phyloP scores from a whole-genome alignment of 768 basidiomycete genomes.

The Tephrocybe sp. region DNA sequence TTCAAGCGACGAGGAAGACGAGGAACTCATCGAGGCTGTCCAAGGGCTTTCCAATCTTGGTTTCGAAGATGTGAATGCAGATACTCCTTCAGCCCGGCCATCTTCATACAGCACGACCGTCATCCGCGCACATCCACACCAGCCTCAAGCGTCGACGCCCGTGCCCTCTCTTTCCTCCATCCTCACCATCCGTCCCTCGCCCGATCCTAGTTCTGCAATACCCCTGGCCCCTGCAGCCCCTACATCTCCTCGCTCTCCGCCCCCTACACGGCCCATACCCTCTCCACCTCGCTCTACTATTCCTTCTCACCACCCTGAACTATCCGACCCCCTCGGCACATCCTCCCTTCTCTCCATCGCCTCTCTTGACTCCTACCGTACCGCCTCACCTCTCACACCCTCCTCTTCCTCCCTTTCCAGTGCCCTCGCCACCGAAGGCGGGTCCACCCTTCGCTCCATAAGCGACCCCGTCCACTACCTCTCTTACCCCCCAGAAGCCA shows the following conservation, averaged over 20 bases:
- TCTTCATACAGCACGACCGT: conserved; percentile 74
- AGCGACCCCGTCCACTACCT: conserved; percentile 16
- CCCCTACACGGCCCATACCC: conserved; percentile 10
- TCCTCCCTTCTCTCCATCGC: conserved; percentile 55
- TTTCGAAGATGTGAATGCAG: conserved; percentile 54
- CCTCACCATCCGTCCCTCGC: conserved; percentile 62
- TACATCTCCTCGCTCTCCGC: conserved; percentile 17
- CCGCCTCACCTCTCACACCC: conserved; percentile 43
- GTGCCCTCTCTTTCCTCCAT: conserved; percentile 67
- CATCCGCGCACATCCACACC: conserved; percentile 46
- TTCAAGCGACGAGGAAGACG: conserved; percentile 63
- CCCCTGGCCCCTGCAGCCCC: conserved; percentile 33
- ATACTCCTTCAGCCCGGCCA: conserved; percentile 28
- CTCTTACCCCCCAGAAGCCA: not conserved
- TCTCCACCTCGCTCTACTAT: not conserved
- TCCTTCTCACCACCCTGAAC: not conserved
- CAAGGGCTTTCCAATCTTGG: conserved; percentile 49
- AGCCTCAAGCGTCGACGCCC: conserved; percentile 33
- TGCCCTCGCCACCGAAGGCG: conserved; percentile 73
- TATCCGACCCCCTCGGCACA: conserved; percentile 33
- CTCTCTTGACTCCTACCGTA: conserved; percentile 62
- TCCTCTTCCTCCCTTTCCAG: conserved; percentile 46
- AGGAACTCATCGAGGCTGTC: conserved; percentile 65
- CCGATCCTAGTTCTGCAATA: conserved; percentile 40
- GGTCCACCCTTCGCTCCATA: conserved; percentile 59